Evolutionary conservation across 2,329 filamentous ascomycete genomes (phyloP).

Genomic region (Ceratocystis harringtonii): DNA sequence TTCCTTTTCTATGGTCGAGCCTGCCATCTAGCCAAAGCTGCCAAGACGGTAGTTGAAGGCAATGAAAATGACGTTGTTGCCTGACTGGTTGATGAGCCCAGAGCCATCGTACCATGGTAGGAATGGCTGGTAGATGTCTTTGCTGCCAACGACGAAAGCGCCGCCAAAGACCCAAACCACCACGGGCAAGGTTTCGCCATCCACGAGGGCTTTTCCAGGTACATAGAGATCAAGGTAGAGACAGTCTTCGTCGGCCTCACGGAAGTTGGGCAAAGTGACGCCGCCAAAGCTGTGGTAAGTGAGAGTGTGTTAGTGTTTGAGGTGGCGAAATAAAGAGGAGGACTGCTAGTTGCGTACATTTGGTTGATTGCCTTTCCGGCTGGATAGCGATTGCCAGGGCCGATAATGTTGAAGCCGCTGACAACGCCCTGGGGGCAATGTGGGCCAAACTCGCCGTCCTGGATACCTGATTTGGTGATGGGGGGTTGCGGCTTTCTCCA

Average conservation of each 20-base stretch:
- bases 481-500: slow-evolving; percentile 29
- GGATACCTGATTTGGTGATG: slow-evolving; percentile 14
- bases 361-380: slow-evolving; percentile 25
- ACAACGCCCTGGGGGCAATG: slow-evolving; percentile 19
- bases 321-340: not conserved
- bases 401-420: slow-evolving; percentile 23
- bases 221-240: slow-evolving; percentile 37
- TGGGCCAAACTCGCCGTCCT: slow-evolving; percentile 15
- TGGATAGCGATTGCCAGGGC: slow-evolving; percentile 24
- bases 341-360: slow-evolving; percentile 19
- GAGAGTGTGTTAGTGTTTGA: not conserved
- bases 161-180: slow-evolving; percentile 34
- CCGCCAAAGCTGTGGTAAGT: slow-evolving; percentile 21
- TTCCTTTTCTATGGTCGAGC: slow-evolving; percentile 29
- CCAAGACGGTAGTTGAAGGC: slow-evolving; percentile 35
- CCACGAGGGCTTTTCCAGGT: slow-evolving; percentile 28
- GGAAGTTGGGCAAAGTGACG: slow-evolving; percentile 24
- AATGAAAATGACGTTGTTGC: slow-evolving; percentile 31
- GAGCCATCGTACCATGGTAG: slow-evolving; percentile 28
- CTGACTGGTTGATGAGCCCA: slow-evolving; percentile 24
- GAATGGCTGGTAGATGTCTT: slow-evolving; percentile 25
- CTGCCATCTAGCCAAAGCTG: slow-evolving; percentile 34
- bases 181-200: slow-evolving; percentile 28
- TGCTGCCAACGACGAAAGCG: slow-evolving; percentile 30
- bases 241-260: slow-evolving; percentile 30